These are phyloP conservation scores for Brassica nigra DNA, from an alignment of 345 rosid species.

Conservation along the genomic window DNA sequence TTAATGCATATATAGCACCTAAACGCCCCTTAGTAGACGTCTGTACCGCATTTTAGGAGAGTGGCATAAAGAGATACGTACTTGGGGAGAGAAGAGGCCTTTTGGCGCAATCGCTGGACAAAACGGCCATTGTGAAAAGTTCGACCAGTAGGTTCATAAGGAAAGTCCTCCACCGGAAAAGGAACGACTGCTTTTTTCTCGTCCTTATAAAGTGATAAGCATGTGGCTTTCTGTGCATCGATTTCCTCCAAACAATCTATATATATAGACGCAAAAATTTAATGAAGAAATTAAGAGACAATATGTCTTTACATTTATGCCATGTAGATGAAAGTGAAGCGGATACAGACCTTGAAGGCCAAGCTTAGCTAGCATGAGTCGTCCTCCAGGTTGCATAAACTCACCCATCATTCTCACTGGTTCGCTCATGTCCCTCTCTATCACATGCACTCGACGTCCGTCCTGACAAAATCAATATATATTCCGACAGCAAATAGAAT, in stretches of 20 bases:
- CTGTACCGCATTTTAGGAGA: too few relatives aligned
- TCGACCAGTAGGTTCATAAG: conserved; percentile 34
- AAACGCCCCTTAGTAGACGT: too few relatives aligned
- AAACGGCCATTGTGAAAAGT: conserved; percentile 40
- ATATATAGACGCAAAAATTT: conserved; percentile 6
- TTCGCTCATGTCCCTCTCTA: conserved; percentile 64
- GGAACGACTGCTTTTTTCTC: not conserved
- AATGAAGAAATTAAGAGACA: not conserved
- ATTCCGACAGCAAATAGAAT: conserved; percentile 1
- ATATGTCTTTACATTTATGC: not conserved
- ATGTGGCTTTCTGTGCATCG: conserved; percentile 28
- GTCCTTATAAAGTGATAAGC: conserved; percentile 29
- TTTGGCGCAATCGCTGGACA: conserved; percentile 36
- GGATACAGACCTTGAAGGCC: conserved; percentile 55
- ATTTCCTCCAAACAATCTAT: conserved; percentile 44
- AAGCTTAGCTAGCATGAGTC: conserved; percentile 59
- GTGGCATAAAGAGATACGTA: conserved; percentile 10
- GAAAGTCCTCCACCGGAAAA: conserved; percentile 32
- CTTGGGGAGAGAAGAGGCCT: conserved; percentile 42
- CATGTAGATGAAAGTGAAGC: not conserved
- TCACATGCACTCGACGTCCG: conserved; percentile 61
- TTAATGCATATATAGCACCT: too few relatives aligned
- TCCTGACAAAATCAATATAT: conserved; percentile 30
- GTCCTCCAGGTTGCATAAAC: conserved; percentile 71
- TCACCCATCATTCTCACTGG: conserved; percentile 72